Evolutionary conservation across 352 stramenopile genomes (phyloP), one percentile per base, ranked within the genome.

Genomic region (Thalassiosira livingstoniorum): DNA sequence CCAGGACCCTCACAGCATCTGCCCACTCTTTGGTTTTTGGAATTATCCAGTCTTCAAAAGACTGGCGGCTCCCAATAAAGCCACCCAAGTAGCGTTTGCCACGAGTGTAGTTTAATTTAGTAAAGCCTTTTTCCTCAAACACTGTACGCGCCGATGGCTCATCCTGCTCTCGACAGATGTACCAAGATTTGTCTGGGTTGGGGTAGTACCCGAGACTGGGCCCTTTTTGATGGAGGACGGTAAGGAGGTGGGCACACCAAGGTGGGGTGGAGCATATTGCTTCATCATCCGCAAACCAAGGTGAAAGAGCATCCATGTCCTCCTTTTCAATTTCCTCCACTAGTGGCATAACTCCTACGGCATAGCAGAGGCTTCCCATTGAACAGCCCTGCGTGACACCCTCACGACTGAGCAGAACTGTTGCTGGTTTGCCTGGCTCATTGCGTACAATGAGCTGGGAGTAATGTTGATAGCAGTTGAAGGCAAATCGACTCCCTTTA

Each of bases 211-310:
- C 45, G 27, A 55, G 63, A 21, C 0, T 0, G 4, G 76, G 66
- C 2, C 76, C 76, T 4, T 23, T 11, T 21, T 74, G 23, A 3
- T 57, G 18, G 15, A 85, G 55, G 7, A 80, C 53, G 0, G 31
- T 11, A 1, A 72, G 25, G 34, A 29, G 37, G 4, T 31, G 43
- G 25, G 57, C 58, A 35, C 71, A 75, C 2, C n/a, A 11, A 0
- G 27, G 1, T 4, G 60, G 42, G 5, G 34, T 35, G 3, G 53
- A 57, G 0, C 29, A 55, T 11, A 72, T 60, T 1, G 23, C 72
- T 7, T 37, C 23, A 47, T 86, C 78, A 67, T 86, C 72, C 1
- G 58, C 60, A 57, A 72, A 82, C 78, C 71, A 86, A 2, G 78
- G 66, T 51, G 80, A 71, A 29, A 74, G 45, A 4, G 31, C 54